phyloP scores from a whole-genome alignment of 2,329 filamentous ascomycete species.

The Calonectria ilicicola region DNA sequence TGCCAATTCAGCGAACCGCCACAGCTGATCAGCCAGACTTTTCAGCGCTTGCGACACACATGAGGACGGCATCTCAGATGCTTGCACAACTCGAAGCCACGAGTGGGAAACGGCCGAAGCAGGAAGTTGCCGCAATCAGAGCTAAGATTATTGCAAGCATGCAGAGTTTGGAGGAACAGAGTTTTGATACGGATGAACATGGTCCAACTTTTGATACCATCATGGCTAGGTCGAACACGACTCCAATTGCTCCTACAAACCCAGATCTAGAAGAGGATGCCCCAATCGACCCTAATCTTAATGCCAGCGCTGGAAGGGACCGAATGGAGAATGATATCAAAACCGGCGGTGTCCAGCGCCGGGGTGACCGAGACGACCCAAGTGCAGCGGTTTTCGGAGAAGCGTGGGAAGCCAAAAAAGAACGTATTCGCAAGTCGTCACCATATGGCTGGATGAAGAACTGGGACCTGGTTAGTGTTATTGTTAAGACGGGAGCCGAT shows the following conservation, averaged over 20 bases:
- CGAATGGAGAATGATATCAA: slow-evolving; percentile 93
- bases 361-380: slow-evolving; percentile 86
- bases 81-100: slow-evolving; percentile 85
- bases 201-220: slow-evolving; percentile 85
- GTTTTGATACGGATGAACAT: slow-evolving; percentile 80
- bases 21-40: slow-evolving; percentile 81
- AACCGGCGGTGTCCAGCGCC: slow-evolving; percentile 83
- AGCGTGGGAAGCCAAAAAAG: slow-evolving; percentile 86
- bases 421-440: slow-evolving; percentile 84
- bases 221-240: slow-evolving; percentile 77
- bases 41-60: slow-evolving; percentile 85
- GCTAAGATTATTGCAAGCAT: slow-evolving; percentile 91
- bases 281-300: slow-evolving; percentile 65
- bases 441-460: slow-evolving; percentile 92
- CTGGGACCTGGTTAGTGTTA: slow-evolving; percentile 88
- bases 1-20: slow-evolving; percentile 66
- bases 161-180: slow-evolving; percentile 89
- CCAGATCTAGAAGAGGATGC: slow-evolving; percentile 69
- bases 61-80: slow-evolving; percentile 90
- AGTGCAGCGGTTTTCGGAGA: slow-evolving; percentile 89
- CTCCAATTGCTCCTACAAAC: slow-evolving; percentile 51
- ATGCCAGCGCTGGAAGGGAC: slow-evolving; percentile 79
- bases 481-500: slow-evolving; percentile 88
- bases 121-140: slow-evolving; percentile 85
- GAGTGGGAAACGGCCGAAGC: slow-evolving; percentile 81